Evolutionary conservation across 208 protist genomes (phyloP).

Genomic region (Leishmania mexicana): DNA sequence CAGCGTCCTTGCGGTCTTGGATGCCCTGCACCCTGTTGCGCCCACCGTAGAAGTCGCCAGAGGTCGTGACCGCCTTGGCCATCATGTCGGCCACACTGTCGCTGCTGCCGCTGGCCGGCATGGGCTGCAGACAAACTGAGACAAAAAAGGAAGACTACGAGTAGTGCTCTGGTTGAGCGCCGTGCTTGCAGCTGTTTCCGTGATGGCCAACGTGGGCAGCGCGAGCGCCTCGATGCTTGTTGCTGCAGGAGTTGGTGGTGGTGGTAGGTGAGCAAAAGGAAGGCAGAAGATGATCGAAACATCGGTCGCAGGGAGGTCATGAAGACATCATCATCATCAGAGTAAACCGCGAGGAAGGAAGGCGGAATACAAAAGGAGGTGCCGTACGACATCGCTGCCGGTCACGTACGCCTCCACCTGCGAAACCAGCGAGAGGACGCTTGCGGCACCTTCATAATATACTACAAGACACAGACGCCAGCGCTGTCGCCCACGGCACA

Average conservation of each 20-base stretch:
- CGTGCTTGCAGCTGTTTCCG: background rate
- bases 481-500: background rate
- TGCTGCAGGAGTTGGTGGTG: background rate
- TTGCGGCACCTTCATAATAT: background rate
- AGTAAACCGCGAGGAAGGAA: background rate
- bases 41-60: conserved; percentile 62
- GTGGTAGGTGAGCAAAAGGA: background rate
- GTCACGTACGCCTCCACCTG: background rate
- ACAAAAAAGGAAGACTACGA: background rate
- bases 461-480: background rate
- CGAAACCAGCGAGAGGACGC: background rate
- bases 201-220: background rate
- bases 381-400: background rate
- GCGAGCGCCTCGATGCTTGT: background rate
- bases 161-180: background rate
- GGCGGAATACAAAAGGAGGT: background rate
- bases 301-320: background rate
- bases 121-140: background rate
- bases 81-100: conserved; percentile 72
- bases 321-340: background rate
- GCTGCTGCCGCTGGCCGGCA: conserved; percentile 6
- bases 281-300: background rate
- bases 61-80: conserved; percentile 83
- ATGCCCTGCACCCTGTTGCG: conserved; percentile 66
- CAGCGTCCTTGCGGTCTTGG: conserved; percentile 73